These are phyloP conservation scores for Cladosporium sp. DNA, from an alignment of 2,329 filamentous ascomycete genomes.

Conservation along the genomic window DNA sequence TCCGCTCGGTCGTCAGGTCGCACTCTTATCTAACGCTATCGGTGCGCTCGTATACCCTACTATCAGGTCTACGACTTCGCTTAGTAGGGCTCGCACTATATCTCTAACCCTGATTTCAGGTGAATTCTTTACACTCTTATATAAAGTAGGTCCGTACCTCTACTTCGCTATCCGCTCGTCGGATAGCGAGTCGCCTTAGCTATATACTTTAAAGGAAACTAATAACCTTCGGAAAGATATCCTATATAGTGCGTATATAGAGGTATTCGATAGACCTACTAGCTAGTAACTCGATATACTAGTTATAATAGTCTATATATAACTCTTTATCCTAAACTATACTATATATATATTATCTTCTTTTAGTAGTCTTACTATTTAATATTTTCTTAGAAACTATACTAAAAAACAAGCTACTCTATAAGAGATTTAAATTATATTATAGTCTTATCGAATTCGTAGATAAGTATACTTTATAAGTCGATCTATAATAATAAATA, in stretches of 20 bases:
- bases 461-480: conserved; percentile 24
- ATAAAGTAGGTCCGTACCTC: conserved; percentile 13
- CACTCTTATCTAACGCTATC: neutral
- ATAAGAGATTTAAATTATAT: conserved; percentile 27
- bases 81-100: conserved; percentile 15
- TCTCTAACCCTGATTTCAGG: neutral
- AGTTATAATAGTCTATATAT: conserved; percentile 18
- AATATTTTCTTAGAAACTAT: conserved; percentile 23
- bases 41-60: conserved; percentile 5
- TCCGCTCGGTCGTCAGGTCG: conserved; percentile 5
- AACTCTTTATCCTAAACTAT: conserved; percentile 17
- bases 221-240: conserved; percentile 32
- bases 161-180: neutral
- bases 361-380: neutral
- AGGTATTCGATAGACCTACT: conserved; percentile 21
- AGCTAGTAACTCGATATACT: conserved; percentile 23
- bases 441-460: conserved; percentile 27
- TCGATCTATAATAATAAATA: too few species aligned
- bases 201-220: conserved; percentile 23
- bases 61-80: conserved; percentile 3
- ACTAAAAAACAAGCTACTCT: conserved; percentile 25
- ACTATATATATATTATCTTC: conserved; percentile 5
- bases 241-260: conserved; percentile 21
- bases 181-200: conserved; percentile 12
- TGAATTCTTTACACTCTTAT: conserved; percentile 6